Percentiles rank a stretch among this genome's conserved stretches.
phyloP scores from a whole-genome alignment of 2,329 filamentous ascomycete species.

The Aspergillus sp. region DNA sequence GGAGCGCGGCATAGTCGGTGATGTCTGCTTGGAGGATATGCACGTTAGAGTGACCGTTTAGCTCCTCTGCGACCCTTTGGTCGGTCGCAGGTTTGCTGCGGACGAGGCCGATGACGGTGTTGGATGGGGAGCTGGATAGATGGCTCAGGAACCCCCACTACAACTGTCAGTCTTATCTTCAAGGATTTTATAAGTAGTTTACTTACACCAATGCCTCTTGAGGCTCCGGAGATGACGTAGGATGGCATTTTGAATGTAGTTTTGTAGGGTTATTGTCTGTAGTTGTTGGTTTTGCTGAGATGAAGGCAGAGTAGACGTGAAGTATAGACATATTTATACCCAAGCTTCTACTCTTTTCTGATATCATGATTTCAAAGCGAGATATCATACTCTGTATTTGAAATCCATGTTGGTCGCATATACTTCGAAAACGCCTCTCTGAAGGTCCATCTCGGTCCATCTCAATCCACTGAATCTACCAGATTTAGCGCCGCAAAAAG shows the following conservation, averaged over 20 bases:
- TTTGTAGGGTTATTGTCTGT: neutral
- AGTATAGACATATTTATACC: neutral
- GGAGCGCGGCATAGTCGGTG: constrained; percentile 26
- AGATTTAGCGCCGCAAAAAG: constrained; percentile 4
- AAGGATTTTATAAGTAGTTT: neutral
- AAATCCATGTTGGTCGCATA: too few species aligned
- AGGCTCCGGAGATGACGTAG: constrained; percentile 27
- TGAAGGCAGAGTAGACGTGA: neutral
- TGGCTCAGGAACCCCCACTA: constrained; percentile 54
- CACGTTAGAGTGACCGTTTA: constrained; percentile 43
- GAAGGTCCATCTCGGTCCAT: too few species aligned
- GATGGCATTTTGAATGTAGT: constrained; percentile 14
- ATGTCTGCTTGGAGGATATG: constrained; percentile 51
- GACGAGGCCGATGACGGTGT: constrained; percentile 50
- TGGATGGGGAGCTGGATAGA: constrained; percentile 45
- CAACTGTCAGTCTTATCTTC: neutral
- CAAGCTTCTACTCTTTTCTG: neutral
- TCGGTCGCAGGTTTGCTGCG: constrained; percentile 49
- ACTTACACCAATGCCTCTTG: constrained; percentile 22
- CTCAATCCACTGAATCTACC: neutral
- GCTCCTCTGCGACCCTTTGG: constrained; percentile 44
- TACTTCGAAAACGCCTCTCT: too few species aligned
- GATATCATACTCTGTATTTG: too few species aligned
- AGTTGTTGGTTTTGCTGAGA: too few species aligned
- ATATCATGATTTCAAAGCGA: neutral